Conservation (phyloP, 352 stramenopile genomes). For the Phytophthora citrophthora region DNA sequence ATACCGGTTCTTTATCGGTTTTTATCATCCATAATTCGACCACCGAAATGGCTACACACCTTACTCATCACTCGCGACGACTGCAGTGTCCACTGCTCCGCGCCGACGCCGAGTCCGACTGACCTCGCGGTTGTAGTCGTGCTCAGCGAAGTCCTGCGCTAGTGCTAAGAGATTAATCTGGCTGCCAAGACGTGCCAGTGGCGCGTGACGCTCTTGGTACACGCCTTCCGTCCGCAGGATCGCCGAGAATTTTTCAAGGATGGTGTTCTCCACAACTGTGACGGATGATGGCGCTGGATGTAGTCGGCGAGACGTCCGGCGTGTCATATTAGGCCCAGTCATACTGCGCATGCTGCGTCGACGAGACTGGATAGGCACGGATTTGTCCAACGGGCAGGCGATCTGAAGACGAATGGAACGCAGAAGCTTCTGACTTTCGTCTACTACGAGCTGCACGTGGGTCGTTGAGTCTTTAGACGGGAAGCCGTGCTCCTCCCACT, state of each 20-base stretch:
- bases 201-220: slow-evolving; percentile 60
- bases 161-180: slow-evolving; percentile 54
- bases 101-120: slow-evolving; percentile 22
- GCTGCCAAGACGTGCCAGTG: slow-evolving; percentile 63
- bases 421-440: slow-evolving; percentile 67
- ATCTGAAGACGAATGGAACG: slow-evolving; percentile 73
- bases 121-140: slow-evolving; percentile 28
- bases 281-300: slow-evolving; percentile 52
- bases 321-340: background rate
- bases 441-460: slow-evolving; percentile 78
- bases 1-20: background rate
- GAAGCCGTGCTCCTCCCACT: slow-evolving; percentile 85
- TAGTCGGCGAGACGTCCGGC: slow-evolving; percentile 33
- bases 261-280: slow-evolving; percentile 58
- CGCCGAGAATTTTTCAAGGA: slow-evolving; percentile 69
- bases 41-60: background rate
- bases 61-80: slow-evolving; percentile 4
- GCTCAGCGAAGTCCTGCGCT: slow-evolving; percentile 29
- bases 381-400: slow-evolving; percentile 57
- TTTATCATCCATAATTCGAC: background rate
- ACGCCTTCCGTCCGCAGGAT: slow-evolving; percentile 63
- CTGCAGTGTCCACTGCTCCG: slow-evolving; percentile 22
- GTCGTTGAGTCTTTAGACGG: slow-evolving; percentile 87
- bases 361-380: slow-evolving; percentile 45
- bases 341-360: slow-evolving; percentile 32